Evolutionary conservation across 2,329 filamentous ascomycete genomes (phyloP).

Genomic region (Fusarium sp.): DNA sequence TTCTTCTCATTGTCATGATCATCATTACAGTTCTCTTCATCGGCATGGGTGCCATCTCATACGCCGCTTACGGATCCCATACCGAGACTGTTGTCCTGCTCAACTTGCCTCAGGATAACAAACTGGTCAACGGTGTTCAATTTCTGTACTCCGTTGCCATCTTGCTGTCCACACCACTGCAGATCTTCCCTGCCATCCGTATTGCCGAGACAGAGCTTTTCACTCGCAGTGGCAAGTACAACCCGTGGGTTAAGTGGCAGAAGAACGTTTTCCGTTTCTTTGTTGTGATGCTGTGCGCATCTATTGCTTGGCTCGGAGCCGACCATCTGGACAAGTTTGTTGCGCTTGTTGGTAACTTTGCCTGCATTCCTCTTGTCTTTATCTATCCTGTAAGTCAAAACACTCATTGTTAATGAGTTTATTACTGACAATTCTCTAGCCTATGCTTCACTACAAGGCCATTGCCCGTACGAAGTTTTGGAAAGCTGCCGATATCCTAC

Average conservation of each 20-base stretch:
- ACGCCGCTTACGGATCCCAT: slow-evolving; percentile 93
- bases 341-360: slow-evolving; percentile 94
- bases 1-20: slow-evolving; percentile 91
- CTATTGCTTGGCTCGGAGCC: slow-evolving; percentile 91
- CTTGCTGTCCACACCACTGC: slow-evolving; percentile 90
- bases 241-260: slow-evolving; percentile 99
- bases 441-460: slow-evolving; percentile 86
- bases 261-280: slow-evolving; percentile 98
- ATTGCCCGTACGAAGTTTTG: slow-evolving; percentile 77
- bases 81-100: slow-evolving; percentile 97
- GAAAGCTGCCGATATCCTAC: slow-evolving; percentile 75
- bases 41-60: slow-evolving; percentile 91
- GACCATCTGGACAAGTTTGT: slow-evolving; percentile 98
- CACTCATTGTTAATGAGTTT: not conserved
- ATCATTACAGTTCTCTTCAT: slow-evolving; percentile 93
- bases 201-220: slow-evolving; percentile 96
- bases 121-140: slow-evolving; percentile 94
- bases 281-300: slow-evolving; percentile 85
- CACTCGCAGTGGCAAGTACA: slow-evolving; percentile 94
- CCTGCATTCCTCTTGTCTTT: slow-evolving; percentile 95
- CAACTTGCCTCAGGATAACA: slow-evolving; percentile 95
- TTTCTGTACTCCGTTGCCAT: slow-evolving; percentile 99
- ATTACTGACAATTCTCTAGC: slow-evolving; percentile 65
- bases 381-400: slow-evolving; percentile 87
- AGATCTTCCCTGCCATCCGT: slow-evolving; percentile 97